Conservation (phyloP, 1,139 yeast species). For the Geotrichum cucujoidarum region DNA sequence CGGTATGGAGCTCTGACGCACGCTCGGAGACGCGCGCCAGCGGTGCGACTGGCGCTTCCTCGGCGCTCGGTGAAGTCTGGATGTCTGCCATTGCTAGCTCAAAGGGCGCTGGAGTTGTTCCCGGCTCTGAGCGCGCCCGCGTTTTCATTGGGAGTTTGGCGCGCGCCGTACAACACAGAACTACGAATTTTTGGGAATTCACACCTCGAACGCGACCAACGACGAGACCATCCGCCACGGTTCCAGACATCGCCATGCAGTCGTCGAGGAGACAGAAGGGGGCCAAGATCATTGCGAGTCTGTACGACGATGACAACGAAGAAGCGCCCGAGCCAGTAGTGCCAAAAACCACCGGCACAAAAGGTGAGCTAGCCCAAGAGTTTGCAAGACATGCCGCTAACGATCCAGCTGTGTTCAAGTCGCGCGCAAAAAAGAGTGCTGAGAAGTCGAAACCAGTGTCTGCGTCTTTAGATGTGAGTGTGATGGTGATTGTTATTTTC, state of each 20-base stretch:
- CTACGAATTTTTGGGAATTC: conserved; percentile 2
- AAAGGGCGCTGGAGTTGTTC: too few species aligned
- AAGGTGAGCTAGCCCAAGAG: too few species aligned
- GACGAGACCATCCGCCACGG: not conserved
- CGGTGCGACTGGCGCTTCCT: not conserved
- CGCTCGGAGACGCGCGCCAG: conserved; percentile 33
- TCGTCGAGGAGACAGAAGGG: conserved; percentile 12
- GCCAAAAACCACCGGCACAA: too few species aligned
- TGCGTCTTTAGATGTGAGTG: not conserved
- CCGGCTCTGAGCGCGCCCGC: too few species aligned
- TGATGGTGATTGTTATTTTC: not conserved
- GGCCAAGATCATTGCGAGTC: conserved; percentile 11
- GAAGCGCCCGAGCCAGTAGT: not conserved
- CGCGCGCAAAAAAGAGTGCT: conserved; percentile 3
- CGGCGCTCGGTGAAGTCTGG: not conserved
- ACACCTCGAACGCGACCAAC: not conserved
- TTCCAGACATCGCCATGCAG: not conserved
- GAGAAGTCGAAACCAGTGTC: not conserved
- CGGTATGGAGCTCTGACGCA: conserved; percentile 53
- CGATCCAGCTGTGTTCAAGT: conserved; percentile 3
- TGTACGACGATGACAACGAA: conserved; percentile 9
- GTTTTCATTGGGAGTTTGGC: not conserved
- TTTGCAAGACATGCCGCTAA: too few species aligned
- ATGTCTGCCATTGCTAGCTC: too few species aligned
- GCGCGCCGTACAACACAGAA: not conserved